Evolutionary conservation across 371 early-diverging fungal species (phyloP).

Genomic region (Parasitella parasitica): DNA sequence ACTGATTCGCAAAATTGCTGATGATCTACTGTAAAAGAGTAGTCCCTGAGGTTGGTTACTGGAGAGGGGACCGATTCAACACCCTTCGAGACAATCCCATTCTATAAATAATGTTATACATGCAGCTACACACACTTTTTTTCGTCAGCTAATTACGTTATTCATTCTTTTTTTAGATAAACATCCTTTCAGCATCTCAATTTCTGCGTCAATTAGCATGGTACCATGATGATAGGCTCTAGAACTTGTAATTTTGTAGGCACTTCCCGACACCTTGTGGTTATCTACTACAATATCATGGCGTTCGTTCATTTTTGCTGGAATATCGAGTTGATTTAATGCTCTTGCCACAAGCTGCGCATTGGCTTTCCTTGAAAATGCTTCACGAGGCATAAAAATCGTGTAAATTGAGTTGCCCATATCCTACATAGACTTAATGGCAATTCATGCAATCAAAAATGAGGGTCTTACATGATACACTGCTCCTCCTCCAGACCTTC

Average conservation of each 20-base stretch:
- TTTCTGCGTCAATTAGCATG: conserved; percentile 92
- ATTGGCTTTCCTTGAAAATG: conserved; percentile 74
- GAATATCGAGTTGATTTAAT: conserved; percentile 78
- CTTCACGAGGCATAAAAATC: conserved; percentile 86
- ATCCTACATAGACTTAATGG: conserved; percentile 69
- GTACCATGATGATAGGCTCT: conserved; percentile 97
- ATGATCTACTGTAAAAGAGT: conserved; percentile 83
- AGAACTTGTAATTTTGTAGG: conserved; percentile 83
- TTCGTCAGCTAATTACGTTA: conserved; percentile 20
- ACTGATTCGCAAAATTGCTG: conserved; percentile 80
- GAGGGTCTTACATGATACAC: conserved; percentile 93
- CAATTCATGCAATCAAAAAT: no score
- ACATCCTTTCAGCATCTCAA: conserved; percentile 58
- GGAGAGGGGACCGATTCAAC: conserved; percentile 87
- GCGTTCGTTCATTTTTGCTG: conserved; percentile 83
- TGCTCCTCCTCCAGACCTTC: conserved; percentile 94
- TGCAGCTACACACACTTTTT: neutral
- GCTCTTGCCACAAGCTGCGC: conserved; percentile 83
- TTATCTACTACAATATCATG: conserved; percentile 87
- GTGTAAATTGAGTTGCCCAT: conserved; percentile 95
- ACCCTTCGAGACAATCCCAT: conserved; percentile 76
- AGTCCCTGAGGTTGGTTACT: conserved; percentile 79
- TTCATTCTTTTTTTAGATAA: conserved; percentile 39
- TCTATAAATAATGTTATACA: conserved; percentile 17
- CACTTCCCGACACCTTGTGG: conserved; percentile 90